phyloP scores from a whole-genome alignment of 2,329 filamentous ascomycete species.

The Sclerotinia minor region DNA sequence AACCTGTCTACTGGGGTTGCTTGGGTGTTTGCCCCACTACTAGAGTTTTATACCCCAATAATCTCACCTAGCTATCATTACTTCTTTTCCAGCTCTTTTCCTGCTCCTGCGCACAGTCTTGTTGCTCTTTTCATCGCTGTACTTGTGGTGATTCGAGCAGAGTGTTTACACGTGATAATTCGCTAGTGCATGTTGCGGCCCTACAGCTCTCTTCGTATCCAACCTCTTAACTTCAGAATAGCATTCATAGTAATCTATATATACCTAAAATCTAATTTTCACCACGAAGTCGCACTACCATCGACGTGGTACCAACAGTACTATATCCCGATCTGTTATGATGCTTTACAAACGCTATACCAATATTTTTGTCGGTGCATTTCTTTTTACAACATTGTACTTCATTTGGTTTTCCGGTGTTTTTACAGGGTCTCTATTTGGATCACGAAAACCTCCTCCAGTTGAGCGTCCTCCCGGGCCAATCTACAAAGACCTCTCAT shows the following conservation, averaged over 20 bases:
- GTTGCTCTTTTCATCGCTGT: not conserved
- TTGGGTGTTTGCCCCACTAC: not conserved
- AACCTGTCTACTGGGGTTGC: too few species aligned
- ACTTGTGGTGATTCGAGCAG: not conserved
- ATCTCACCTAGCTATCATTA: not conserved
- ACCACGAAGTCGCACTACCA: not conserved
- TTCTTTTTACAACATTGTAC: not conserved
- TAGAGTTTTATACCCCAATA: not conserved
- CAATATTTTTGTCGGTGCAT: not conserved
- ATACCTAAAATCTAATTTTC: not conserved
- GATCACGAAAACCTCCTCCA: not conserved
- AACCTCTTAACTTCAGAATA: not conserved
- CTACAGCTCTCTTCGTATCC: not conserved
- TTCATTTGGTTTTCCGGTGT: not conserved
- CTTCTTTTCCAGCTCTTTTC: not conserved
- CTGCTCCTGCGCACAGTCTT: not conserved
- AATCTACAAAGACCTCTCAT: slow-evolving; percentile 3
- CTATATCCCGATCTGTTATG: not conserved
- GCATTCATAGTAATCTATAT: not conserved
- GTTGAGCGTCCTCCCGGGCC: not conserved
- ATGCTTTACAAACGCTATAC: not conserved
- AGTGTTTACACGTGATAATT: not conserved
- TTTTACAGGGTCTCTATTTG: not conserved
- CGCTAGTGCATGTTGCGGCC: not conserved
- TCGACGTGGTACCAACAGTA: not conserved